A percentile compares a stretch with the other conserved stretches of the same genome.
phyloP scores from a whole-genome alignment of 495 filamentous ascomycete genomes.

The Rhypophila decipiens region DNA sequence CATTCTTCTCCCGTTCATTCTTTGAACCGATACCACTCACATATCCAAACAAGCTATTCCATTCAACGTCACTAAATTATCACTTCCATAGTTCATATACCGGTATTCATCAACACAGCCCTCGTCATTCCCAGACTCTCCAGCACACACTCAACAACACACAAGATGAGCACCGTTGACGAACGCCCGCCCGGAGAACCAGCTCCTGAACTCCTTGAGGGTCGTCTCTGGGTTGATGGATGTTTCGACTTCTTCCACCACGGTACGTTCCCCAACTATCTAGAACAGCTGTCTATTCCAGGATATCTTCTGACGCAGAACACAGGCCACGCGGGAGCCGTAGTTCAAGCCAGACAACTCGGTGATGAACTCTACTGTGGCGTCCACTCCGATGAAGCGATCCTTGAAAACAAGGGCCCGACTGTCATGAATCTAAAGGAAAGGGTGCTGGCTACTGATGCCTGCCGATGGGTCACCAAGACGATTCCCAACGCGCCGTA shows the following conservation, averaged over 20 bases:
- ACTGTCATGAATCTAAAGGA: conserved; percentile 93
- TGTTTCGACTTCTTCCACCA: conserved; percentile 99
- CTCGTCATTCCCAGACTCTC: background rate
- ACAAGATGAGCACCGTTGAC: conserved; percentile 16
- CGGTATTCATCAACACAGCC: background rate
- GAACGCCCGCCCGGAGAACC: conserved; percentile 28
- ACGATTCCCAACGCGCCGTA: conserved; percentile 85
- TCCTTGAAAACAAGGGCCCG: conserved; percentile 93
- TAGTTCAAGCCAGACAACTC: conserved; percentile 69
- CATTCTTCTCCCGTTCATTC: no score
- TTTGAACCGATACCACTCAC: no score
- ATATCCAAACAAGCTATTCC: no score
- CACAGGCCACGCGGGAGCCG: conserved; percentile 87
- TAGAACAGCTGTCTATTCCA: background rate
- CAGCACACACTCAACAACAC: background rate
- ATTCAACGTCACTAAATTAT: background rate
- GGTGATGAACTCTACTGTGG: conserved; percentile 85
- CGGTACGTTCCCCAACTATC: conserved; percentile 46
- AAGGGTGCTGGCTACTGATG: conserved; percentile 74
- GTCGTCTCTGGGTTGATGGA: conserved; percentile 92
- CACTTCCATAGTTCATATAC: background rate
- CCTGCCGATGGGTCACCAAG: conserved; percentile 86
- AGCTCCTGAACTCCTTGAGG: conserved; percentile 49
- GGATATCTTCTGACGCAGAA: background rate
- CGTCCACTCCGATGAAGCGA: conserved; percentile 90